Evolutionary conservation across 805 yeast genomes (phyloP).

Genomic region (Cyberlindnera amylophila): DNA sequence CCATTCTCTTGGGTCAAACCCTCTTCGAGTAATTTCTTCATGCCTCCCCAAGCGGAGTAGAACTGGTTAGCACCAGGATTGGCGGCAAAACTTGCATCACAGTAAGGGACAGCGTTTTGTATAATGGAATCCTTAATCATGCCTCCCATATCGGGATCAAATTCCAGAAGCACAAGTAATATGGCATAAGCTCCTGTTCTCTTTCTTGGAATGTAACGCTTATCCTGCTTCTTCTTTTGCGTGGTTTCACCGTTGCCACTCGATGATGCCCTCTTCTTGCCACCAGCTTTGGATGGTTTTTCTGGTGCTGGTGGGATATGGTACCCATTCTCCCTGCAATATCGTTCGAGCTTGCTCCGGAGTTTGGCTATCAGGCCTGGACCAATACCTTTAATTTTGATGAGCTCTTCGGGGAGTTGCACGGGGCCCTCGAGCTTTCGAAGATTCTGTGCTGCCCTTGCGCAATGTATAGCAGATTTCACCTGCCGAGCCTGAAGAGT

Average conservation of each 20-base stretch:
- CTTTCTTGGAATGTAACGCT: conserved; percentile 63
- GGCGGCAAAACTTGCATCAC: conserved; percentile 53
- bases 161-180: conserved; percentile 50
- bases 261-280: conserved; percentile 12
- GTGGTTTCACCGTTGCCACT: conserved; percentile 3
- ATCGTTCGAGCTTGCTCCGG: conserved; percentile 39
- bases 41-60: conserved; percentile 73
- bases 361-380: conserved; percentile 57
- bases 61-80: conserved; percentile 60
- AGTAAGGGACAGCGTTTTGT: conserved; percentile 47
- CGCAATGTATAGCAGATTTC: conserved; percentile 49
- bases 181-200: conserved; percentile 87
- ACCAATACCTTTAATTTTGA: conserved; percentile 65
- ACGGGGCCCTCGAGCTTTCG: conserved; percentile 42
- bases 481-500: conserved; percentile 46
- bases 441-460: conserved; percentile 53
- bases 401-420: conserved; percentile 53
- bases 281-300: conserved; percentile 6
- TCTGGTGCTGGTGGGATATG: conserved; percentile 36
- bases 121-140: conserved; percentile 59
- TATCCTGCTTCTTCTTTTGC: conserved; percentile 24
- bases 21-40: conserved; percentile 58
- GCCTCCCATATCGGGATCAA: conserved; percentile 50
- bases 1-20: conserved; percentile 56
- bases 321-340: conserved; percentile 55